A percentile compares a stretch with the other conserved stretches of the same genome.
Conservation (phyloP, 192 early-diverging fungal genomes). For the Powellomyces hirtus region DNA sequence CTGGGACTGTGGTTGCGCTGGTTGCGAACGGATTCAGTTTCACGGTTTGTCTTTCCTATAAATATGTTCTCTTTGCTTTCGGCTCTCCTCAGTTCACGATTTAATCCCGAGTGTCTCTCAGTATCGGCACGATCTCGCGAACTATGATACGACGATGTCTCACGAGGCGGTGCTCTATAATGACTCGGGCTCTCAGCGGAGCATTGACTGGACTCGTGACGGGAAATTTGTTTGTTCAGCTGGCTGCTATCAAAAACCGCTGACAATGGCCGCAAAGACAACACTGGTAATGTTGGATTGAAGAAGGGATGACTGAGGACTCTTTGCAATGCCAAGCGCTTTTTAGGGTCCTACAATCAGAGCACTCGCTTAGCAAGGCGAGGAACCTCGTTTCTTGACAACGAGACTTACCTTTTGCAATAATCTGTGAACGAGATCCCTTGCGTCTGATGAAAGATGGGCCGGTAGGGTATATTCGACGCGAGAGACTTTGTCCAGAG, state of each 20-base stretch:
- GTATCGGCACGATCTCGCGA: no score
- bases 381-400: constrained; percentile 3
- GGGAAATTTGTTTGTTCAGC: constrained; percentile 13
- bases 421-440: constrained; percentile 53
- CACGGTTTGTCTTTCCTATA: no score
- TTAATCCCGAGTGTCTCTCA: no score
- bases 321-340: constrained; percentile 46
- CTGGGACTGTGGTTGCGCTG: no score
- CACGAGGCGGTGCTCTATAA: no score
- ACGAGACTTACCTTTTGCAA: constrained; percentile 56
- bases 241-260: constrained; percentile 11
- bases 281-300: constrained; percentile 21
- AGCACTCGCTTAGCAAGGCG: neutral
- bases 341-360: constrained; percentile 45
- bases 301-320: constrained; percentile 62
- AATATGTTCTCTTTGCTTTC: no score
- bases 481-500: constrained; percentile 53
- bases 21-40: no score
- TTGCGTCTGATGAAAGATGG: constrained; percentile 48
- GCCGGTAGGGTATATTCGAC: constrained; percentile 57
- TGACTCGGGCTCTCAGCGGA: no score
- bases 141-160: no score
- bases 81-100: no score
- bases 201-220: no score
- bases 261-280: constrained; percentile 10